Base-by-base conservation (phyloP, 1,284 basidiomycete species). In the Rhodotorula sp. region DNA sequence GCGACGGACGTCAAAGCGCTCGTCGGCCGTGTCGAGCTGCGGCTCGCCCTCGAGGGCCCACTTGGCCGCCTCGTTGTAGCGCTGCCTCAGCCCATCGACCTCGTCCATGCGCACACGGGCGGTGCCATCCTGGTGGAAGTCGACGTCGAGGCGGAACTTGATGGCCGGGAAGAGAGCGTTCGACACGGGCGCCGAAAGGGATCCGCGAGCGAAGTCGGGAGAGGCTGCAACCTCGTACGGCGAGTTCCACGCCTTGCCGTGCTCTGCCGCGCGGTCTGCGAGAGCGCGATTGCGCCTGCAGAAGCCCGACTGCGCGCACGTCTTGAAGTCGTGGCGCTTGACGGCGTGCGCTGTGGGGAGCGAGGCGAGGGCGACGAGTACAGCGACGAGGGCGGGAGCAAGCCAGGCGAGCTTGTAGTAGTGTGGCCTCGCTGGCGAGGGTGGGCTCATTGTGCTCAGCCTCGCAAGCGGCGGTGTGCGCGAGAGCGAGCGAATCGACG, bases 51-150 rank as follows among this genome's bases (percentile, higher is more conserved):
- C 83, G 66, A 97, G 83, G 0, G 90, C 90, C 93, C 93, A 97
- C 2, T 87, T 87, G 4, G 91, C 88, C 7, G 93, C 89, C 80
- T 96, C 93, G 81, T 97, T 88, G 81, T 97, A 97, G 27, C 91
- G 86, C 82, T 90, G 91, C 78, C 86, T 84, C 67, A 92, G 81
- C 0, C 90, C 90, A 63, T 85, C 85, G 1, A 92, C 84, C 79
- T 97, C 91, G 81, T 97, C 93, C 86, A 95, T 89, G 34, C 89
- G 85, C 58, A 97, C 87, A 42, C 93, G 85, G 44, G 91, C 89
- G 46, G 93, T 89, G 9, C 92, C 93, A 74, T 91, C 87, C 41
- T 62, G 5, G 16, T 74, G 70, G 53, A 76, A 71, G 50, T 59
- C 55, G 59, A 96, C 84, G 73, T 92, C 88, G 69, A 97, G 85